These are phyloP conservation scores for Rhizophora apiculata DNA, from an alignment of 345 rosid genomes.

Conservation along the genomic window DNA sequence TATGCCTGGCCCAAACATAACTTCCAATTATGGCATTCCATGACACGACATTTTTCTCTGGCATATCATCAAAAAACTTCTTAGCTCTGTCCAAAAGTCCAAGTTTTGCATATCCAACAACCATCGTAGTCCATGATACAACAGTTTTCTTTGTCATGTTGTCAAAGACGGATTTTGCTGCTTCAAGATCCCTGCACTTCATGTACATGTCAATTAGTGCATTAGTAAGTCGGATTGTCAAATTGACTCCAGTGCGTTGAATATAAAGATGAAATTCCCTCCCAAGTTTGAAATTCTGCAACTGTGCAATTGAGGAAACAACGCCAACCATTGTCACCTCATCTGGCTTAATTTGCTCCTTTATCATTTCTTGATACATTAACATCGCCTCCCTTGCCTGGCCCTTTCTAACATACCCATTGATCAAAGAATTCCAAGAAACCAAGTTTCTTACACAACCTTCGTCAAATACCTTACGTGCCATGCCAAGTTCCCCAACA, in stretches of 20 bases:
- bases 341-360: conserved; percentile 47
- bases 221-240: conserved; percentile 64
- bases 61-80: conserved; percentile 56
- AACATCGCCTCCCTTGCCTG: conserved; percentile 43
- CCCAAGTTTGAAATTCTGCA: conserved; percentile 58
- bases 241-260: conserved; percentile 36
- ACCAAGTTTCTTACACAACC: conserved; percentile 70
- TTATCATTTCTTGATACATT: conserved; percentile 48
- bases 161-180: conserved; percentile 52
- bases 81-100: conserved; percentile 55
- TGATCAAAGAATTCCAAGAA: conserved; percentile 85
- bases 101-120: conserved; percentile 64
- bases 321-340: conserved; percentile 83
- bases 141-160: conserved; percentile 48
- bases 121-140: conserved; percentile 74
- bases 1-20: conserved; percentile 54
- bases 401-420: conserved; percentile 65
- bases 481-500: conserved; percentile 51
- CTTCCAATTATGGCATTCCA: conserved; percentile 90
- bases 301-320: conserved; percentile 54
- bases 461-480: conserved; percentile 72
- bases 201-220: conserved; percentile 81
- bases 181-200: conserved; percentile 62
- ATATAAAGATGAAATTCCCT: conserved; percentile 52
- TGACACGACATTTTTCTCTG: conserved; percentile 65